Conservation (phyloP, 2,329 filamentous ascomycete genomes). For the Dothideomycetidae sp. region DNA sequence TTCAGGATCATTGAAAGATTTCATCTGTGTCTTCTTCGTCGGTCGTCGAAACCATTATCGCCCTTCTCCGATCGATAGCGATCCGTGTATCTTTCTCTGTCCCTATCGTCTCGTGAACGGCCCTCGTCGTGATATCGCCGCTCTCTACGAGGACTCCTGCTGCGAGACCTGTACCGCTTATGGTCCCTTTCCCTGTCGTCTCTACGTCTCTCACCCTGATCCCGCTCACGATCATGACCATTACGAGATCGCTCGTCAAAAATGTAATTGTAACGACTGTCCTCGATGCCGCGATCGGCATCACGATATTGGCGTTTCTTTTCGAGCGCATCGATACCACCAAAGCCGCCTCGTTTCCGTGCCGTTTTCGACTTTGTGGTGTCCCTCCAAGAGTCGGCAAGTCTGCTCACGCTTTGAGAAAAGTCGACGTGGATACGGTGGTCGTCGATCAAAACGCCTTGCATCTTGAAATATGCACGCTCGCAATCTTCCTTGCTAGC, state of each 20-base stretch:
- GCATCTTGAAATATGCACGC: conserved; percentile 97
- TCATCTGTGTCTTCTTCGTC: conserved; percentile 9
- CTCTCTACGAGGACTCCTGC: conserved; percentile 17
- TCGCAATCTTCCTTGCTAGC: conserved; percentile 87
- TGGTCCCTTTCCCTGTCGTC: conserved; percentile 11
- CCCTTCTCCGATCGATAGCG: conserved; percentile 4
- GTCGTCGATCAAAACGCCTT: conserved; percentile 90
- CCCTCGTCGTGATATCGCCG: conserved; percentile 7
- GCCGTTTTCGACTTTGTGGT: conserved; percentile 69
- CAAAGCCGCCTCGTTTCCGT: conserved; percentile 62
- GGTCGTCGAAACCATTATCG: conserved; percentile 12
- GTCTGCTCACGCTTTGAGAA: conserved; percentile 77
- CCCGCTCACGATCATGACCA: conserved; percentile 33
- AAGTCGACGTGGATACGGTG: conserved; percentile 97
- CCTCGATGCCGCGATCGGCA: conserved; percentile 23
- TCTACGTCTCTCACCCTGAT: conserved; percentile 12
- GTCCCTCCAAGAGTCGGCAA: conserved; percentile 80
- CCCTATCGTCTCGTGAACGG: conserved; percentile 11
- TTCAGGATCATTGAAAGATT: conserved; percentile 8
- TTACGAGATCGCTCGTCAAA: conserved; percentile 39
- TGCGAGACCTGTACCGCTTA: conserved; percentile 15
- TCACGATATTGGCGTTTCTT: conserved; percentile 81
- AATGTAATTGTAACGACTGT: conserved; percentile 59
- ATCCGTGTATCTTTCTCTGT: conserved; percentile 11
- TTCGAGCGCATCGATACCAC: conserved; percentile 75